Percentiles rank a stretch among this genome's conserved stretches.
Evolutionary conservation across 2,329 filamentous ascomycete genomes (phyloP).

Genomic region (Polychaeton citri): DNA sequence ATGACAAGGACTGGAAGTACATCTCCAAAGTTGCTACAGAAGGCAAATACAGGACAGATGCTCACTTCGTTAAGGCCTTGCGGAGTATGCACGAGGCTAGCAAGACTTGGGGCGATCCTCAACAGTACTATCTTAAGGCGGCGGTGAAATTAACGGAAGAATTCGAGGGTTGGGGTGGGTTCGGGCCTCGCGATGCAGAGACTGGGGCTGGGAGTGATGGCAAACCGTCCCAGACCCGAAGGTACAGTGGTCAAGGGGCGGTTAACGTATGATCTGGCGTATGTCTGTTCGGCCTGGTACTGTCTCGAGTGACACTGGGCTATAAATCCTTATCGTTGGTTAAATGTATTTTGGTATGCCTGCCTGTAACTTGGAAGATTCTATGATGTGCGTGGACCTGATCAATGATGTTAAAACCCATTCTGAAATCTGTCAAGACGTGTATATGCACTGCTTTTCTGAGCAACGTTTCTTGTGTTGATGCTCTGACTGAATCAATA

Average conservation of each 20-base stretch:
- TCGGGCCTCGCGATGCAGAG: constrained; percentile 17
- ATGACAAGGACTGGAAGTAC: constrained; percentile 61
- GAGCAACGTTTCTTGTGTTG: too few relatives aligned
- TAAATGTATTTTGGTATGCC: too few relatives aligned
- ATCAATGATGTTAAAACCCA: too few relatives aligned
- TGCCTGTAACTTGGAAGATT: too few relatives aligned
- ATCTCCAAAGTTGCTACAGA: constrained; percentile 59
- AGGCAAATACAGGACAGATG: constrained; percentile 54
- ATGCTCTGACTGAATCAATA: too few relatives aligned
- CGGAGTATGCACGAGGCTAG: constrained; percentile 63
- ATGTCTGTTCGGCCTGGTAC: too few relatives aligned
- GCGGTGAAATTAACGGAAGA: constrained; percentile 62
- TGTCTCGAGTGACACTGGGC: too few relatives aligned
- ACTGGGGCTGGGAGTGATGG: constrained; percentile 4
- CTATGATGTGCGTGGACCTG: too few relatives aligned
- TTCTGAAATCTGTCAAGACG: too few relatives aligned
- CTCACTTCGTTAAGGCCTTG: constrained; percentile 74
- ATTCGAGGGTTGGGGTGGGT: constrained; percentile 54
- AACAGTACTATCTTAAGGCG: constrained; percentile 51
- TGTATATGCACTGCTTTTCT: too few relatives aligned
- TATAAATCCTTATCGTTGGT: too few relatives aligned
- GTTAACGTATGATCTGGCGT: too few relatives aligned
- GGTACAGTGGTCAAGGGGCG: constrained; percentile 9
- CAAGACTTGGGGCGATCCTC: constrained; percentile 59
- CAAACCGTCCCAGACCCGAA: constrained; percentile 2